These are phyloP conservation scores for Teratosphaeria gauchensis DNA, from an alignment of 2,329 filamentous ascomycete genomes.

Conservation along the genomic window DNA sequence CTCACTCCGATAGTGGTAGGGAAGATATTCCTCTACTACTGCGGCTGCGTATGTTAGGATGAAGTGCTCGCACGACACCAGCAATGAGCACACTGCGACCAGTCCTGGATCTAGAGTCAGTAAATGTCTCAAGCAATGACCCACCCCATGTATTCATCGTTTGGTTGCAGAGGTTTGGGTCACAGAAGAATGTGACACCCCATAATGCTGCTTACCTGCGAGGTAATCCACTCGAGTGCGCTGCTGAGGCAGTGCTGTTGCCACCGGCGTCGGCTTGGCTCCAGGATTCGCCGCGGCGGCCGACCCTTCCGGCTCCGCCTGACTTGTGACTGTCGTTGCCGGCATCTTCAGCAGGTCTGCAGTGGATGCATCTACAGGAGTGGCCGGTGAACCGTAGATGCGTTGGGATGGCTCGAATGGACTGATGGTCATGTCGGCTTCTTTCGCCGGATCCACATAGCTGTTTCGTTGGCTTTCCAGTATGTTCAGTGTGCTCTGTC, in stretches of 20 bases:
- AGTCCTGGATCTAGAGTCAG: slow-evolving; percentile 10
- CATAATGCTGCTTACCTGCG: slow-evolving; percentile 22
- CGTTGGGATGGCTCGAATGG: not conserved
- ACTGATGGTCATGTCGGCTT: not conserved
- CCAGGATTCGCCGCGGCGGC: slow-evolving; percentile 8
- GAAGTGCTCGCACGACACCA: slow-evolving; percentile 38
- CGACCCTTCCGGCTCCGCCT: slow-evolving; percentile 6
- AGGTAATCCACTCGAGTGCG: slow-evolving; percentile 35
- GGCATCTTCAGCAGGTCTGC: not conserved
- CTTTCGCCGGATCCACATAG: not conserved
- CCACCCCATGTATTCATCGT: too few relatives aligned
- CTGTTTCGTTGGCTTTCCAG: not conserved
- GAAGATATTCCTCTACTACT: slow-evolving; percentile 28
- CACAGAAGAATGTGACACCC: too few relatives aligned
- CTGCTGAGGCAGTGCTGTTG: slow-evolving; percentile 4
- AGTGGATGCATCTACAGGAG: slow-evolving; percentile 4
- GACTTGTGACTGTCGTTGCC: not conserved
- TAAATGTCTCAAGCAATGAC: too few relatives aligned
- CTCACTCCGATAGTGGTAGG: slow-evolving; percentile 31
- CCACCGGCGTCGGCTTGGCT: slow-evolving; percentile 3
- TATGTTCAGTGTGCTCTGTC: not conserved
- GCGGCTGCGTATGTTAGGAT: slow-evolving; percentile 33
- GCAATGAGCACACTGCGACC: slow-evolving; percentile 35
- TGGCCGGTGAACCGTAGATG: not conserved
- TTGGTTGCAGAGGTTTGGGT: too few relatives aligned